Base-by-base conservation (phyloP, 2,329 filamentous ascomycete species). In the Nemania bipapillata region DNA sequence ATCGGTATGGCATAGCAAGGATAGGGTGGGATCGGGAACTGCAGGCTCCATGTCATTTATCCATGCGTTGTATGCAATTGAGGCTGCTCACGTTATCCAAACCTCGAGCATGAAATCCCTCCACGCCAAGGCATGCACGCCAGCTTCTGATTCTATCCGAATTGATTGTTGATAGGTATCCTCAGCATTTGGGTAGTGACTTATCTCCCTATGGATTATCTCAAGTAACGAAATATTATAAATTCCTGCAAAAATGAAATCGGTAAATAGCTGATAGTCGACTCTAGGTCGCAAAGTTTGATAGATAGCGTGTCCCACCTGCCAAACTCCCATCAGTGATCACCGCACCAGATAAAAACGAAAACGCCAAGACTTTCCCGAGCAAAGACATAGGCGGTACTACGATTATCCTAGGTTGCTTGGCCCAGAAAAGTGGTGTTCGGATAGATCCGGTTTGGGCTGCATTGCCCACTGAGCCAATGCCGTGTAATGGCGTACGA, bases 401-500 rank as follows among this genome's bases (percentile, higher is more conserved):
- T 35, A 53, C 45, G 63, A 56, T 69, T 32, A 65, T 56, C 60
- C 55, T 30, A 65, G 30, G 59, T 69, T 64, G 30, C 63, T 60
- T 49, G 45, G 50, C 58, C 42, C 37, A 57, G 59, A 52, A 59
- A n/a, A 45, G 20, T 57, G 49, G 53, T 60, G 54, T 59, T 65
- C 70, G 74, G 72, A 73, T 72, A 71, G 61, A 74, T 72, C 73
- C 74, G 71, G 42, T 64, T 60, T 30, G 63, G 66, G 70, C 60
- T 70, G 72, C 73, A 74, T 74, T 63, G 69, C 68, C 63, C 73
- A 65, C 72, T 56, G 69, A 61, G 12, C 54, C 45, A 62, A 72
- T 71, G 75, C 62, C 66, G 75, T 76, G 75, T 68, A 73, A 76
- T 74, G 74, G 66, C 55, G 74, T 57, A 76, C 75, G 70, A 73